Evolutionary conservation across 176 grass and related monocot species (phyloP), one percentile per base, ranked within the genome.

Genomic region (Bonia amplexicaulis): DNA sequence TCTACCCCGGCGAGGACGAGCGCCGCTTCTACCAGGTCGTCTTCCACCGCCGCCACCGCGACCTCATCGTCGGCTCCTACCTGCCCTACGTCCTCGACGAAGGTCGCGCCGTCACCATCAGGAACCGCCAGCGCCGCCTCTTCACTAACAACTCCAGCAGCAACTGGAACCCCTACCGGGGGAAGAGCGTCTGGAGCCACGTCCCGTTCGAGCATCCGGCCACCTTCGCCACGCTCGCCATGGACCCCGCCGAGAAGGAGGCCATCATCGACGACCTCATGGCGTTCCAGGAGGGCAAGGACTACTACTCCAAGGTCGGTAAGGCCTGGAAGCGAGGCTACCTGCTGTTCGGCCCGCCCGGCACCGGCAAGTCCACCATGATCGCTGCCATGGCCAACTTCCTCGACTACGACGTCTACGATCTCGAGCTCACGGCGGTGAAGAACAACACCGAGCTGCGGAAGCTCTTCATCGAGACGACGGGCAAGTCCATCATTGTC

Each of bases 291-390:
- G 52, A 54, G 52, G 52, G 52, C 17, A 54, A 54, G 52, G 52
- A 9, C 17, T 54, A 54, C 52, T 54, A 54, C 52, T 2, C 51
- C 52, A 54, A 54, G 17, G 52, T 54, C 6, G 6, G 52, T 17
- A 54, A 5, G 52, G 52, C 52, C 0, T 96, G 94, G 89, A 97
- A 97, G 74, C 82, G 91, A 0, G 91, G 89, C 0, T 93, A 92
- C 85, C 91, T 92, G 3, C 82, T 93, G 0, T 84, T 79, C 4
- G 91, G 89, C 0, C 87, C 91, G 0, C 94, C 91, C 0, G 94
- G 94, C 44, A 97, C 91, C 9, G 94, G 91, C 46, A 96, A 96
- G 78, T 96, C 94, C 67, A 87, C 91, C 84, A 91, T 93, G 91
- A 93, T 96, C 53, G 77, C 87, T 1, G 91, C 94, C 23, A 97